phyloP scores from a whole-genome alignment of 345 rosid species.

The Brassica carinata region DNA sequence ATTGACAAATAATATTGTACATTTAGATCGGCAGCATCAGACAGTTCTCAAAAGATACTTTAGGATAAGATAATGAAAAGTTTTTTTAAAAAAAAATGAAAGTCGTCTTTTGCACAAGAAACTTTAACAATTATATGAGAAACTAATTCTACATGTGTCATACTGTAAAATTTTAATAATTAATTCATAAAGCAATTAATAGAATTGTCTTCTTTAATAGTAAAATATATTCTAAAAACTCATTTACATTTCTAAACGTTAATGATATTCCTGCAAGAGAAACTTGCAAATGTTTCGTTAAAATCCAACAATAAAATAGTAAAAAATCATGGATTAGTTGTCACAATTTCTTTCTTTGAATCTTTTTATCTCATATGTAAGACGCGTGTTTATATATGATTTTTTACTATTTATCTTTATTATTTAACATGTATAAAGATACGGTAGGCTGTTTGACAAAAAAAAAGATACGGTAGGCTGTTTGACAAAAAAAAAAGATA shows the following conservation, averaged over 20 bases:
- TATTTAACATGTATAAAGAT: neutral
- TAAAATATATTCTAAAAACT: neutral
- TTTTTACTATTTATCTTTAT: neutral
- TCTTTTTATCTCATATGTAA: neutral
- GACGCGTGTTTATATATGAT: neutral
- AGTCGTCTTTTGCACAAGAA: no score
- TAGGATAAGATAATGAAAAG: no score
- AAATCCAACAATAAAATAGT: neutral
- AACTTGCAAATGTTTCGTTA: neutral
- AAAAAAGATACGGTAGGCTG: no score
- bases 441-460: neutral
- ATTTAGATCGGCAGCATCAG: no score
- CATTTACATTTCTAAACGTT: neutral
- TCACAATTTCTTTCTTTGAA: neutral
- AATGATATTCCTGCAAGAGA: neutral
- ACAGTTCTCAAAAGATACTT: no score
- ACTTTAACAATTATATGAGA: neutral
- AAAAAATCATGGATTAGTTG: neutral
- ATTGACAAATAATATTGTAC: no score
- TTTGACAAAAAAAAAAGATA: no score
- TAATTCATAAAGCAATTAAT: neutral
- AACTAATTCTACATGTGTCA: neutral
- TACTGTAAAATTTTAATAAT: neutral
- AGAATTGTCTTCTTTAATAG: neutral
- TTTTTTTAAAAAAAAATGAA: no score